Base-by-base conservation (phyloP, 2,329 filamentous ascomycete species). In the Cercospora janseana region DNA sequence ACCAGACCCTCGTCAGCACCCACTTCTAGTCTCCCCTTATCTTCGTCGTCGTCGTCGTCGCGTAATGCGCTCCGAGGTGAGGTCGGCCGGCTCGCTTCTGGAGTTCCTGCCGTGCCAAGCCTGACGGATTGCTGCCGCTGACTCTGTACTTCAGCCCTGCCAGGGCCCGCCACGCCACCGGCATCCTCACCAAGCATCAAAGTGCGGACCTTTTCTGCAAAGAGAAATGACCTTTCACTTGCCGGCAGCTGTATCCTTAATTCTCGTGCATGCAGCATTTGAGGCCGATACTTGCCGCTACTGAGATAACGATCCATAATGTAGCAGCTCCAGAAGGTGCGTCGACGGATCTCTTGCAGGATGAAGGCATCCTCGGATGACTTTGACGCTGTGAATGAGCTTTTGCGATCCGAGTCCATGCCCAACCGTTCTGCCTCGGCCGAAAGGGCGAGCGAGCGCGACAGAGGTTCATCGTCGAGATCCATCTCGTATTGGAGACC, bases 261-360 rank as follows among this genome's bases (percentile, higher is more conserved):
- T 49, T 85, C 80, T 3, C 80, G 73, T 1, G 79, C 70, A 28
- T 76, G 74, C 34, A 88, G 75, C 61, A 80, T 82, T 10, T 78
- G 75, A 1, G 79, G 75, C 16, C 83, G 75, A 45, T 81, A 77
- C 54, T 79, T 80, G 15, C 84, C 84, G 58, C 79, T 83, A 27
- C 82, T 79, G 18, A 88, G 70, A 66, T 87, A 80, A 3, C 84
- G 79, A 63, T 89, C 86, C 58, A 89, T 73, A 44, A 88, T 82
- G 51, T 86, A 82, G 61, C 85, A 87, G 59, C 85, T 87, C 72
- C 85, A 88, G 72, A 88, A 86, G 0, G 85, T 87, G 5, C 86
- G 78, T 20, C 86, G 75, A 52, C 77, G 74, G 9, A 84, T 78
- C 65, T 89, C 86, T 50, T 80, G 80, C 27, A 78, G 71, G 16